Conservation (phyloP, 768 basidiomycete species). For the Daedaleopsis sinensis region DNA sequence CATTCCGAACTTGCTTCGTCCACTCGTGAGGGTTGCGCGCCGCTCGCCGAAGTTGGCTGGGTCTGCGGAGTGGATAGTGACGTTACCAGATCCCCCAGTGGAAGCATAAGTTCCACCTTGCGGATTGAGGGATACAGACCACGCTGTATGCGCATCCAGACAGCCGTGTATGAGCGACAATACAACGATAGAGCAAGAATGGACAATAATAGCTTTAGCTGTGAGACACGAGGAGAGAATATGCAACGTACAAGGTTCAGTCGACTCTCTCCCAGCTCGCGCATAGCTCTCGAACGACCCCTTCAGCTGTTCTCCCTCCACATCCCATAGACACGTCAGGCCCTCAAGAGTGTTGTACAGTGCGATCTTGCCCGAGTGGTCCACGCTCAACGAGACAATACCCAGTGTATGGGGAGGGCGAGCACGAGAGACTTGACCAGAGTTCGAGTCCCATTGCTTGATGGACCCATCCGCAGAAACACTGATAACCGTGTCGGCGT, state of each 20-base stretch:
- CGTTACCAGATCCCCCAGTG: conserved; percentile 70
- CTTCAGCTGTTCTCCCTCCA: conserved; percentile 59
- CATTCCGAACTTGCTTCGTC: conserved; percentile 80
- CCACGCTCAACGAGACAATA: conserved; percentile 77
- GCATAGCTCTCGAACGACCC: conserved; percentile 77
- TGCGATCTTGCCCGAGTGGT: conserved; percentile 63
- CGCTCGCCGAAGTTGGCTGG: conserved; percentile 67
- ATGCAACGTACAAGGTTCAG: conserved; percentile 68
- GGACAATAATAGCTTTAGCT: conserved; percentile 6
- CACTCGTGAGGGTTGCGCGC: conserved; percentile 61
- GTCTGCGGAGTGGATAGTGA: conserved; percentile 73
- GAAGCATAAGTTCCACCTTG: conserved; percentile 73
- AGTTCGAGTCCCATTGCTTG: conserved; percentile 69
- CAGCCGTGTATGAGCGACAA: background rate
- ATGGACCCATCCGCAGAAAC: conserved; percentile 79
- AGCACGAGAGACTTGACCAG: conserved; percentile 62
- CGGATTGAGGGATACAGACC: conserved; percentile 84
- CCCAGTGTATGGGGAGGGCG: conserved; percentile 83
- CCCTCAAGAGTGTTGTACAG: conserved; percentile 88
- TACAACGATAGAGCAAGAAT: background rate
- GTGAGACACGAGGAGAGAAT: background rate
- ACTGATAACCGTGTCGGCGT: conserved; percentile 61
- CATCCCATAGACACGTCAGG: conserved; percentile 74
- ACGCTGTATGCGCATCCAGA: conserved; percentile 50
- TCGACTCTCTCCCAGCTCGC: conserved; percentile 45